Percentiles rank a stretch among this genome's conserved stretches.
These are phyloP conservation scores for Santalum album DNA, from an alignment of 164 flowering plant species.

Conservation along the genomic window DNA sequence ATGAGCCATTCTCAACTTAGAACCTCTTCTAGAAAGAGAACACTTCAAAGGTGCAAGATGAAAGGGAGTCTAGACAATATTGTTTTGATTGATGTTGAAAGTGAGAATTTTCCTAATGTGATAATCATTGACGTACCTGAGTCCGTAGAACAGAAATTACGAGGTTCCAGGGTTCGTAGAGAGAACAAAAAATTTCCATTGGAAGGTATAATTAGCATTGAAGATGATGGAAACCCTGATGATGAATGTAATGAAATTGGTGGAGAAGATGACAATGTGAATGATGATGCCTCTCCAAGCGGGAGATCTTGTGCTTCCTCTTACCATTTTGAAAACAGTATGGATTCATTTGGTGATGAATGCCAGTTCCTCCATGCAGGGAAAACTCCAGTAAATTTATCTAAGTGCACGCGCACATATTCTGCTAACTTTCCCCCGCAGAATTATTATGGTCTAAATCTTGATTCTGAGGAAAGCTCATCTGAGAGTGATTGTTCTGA, in stretches of 20 bases:
- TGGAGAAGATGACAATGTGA: conserved; percentile 17
- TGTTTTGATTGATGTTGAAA: conserved; percentile 56
- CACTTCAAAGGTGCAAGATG: conserved; percentile 19
- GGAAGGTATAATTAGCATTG: conserved; percentile 39
- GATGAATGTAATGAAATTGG: conserved; percentile 11
- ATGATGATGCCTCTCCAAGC: conserved; percentile 35
- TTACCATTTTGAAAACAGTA: conserved; percentile 8
- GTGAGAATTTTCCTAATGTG: conserved; percentile 28
- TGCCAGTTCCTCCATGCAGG: conserved; percentile 21
- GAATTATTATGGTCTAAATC: conserved; percentile 33
- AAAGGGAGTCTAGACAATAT: conserved; percentile 26
- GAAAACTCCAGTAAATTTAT: conserved; percentile 22
- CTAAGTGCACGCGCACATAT: conserved; percentile 32
- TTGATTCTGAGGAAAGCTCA: conserved; percentile 29
- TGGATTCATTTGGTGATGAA: conserved; percentile 23
- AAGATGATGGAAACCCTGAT: conserved; percentile 39
- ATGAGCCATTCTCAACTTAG: conserved; percentile 21
- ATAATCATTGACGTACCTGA: conserved; percentile 47
- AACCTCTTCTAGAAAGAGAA: conserved; percentile 15
- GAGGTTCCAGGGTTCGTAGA: conserved; percentile 12
- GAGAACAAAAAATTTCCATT: conserved; percentile 13
- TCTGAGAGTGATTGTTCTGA: conserved; percentile 60
- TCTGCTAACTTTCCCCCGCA: conserved; percentile 20
- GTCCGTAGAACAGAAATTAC: conserved; percentile 18
- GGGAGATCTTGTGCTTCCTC: conserved; percentile 15